These are phyloP conservation scores for Aspergillus sp. DNA, from an alignment of 2,329 filamentous ascomycete species.

Conservation along the genomic window DNA sequence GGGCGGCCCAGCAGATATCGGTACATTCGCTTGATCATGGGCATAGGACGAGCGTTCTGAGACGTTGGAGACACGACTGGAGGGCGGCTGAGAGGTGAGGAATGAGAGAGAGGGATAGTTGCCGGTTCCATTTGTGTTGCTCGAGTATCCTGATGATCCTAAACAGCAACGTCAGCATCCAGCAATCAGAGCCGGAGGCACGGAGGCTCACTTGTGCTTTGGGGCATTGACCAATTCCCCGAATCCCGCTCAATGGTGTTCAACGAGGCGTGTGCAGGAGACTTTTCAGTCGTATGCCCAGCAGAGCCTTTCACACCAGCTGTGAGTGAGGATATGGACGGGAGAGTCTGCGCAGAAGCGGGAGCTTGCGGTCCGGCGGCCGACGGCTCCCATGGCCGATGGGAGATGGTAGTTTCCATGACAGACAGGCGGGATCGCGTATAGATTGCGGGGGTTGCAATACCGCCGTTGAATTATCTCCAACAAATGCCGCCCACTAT, in stretches of 20 bases:
- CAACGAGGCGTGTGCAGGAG: conserved; percentile 32
- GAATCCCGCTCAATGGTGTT: conserved; percentile 46
- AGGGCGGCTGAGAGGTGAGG: conserved; percentile 37
- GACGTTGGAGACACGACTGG: conserved; percentile 31
- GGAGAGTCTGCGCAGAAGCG: conserved; percentile 34
- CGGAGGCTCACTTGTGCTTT: conserved; percentile 44
- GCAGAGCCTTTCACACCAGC: conserved; percentile 30
- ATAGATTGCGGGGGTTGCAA: background rate
- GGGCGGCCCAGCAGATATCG: conserved; percentile 29
- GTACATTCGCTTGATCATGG: conserved; percentile 27
- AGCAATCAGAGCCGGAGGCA: conserved; percentile 2
- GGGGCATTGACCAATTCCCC: conserved; percentile 51
- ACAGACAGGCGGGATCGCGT: background rate
- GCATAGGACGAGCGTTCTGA: conserved; percentile 35
- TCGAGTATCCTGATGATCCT: conserved; percentile 43
- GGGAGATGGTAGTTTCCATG: conserved; percentile 34
- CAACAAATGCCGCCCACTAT: conserved; percentile 10
- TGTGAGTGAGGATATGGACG: conserved; percentile 40
- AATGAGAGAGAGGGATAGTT: conserved; percentile 37
- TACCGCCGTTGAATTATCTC: background rate
- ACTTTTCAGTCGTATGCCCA: conserved; percentile 30
- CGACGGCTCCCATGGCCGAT: conserved; percentile 37
- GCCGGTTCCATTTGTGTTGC: conserved; percentile 34
- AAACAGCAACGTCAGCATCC: conserved; percentile 14
- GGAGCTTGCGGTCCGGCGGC: conserved; percentile 26